phyloP scores from a whole-genome alignment of 192 early-diverging fungal genomes.

The Rhizoclosmatium globosum region DNA sequence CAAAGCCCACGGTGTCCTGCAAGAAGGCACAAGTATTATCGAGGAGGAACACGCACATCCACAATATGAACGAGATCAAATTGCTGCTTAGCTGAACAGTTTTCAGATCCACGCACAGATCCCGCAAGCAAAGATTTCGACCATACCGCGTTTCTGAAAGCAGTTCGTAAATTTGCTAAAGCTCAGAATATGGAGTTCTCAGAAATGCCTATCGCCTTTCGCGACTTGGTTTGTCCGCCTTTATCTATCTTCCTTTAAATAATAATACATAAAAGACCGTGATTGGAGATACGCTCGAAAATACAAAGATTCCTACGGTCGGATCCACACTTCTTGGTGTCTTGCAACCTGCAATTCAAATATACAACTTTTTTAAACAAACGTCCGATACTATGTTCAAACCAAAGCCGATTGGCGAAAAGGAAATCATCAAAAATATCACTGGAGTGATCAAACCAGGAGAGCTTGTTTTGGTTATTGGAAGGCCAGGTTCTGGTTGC shows the following conservation, averaged over 20 bases:
- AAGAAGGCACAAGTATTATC: no score
- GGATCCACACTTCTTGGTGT: not conserved
- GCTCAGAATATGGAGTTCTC: conserved; percentile 21
- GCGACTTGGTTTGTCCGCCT: conserved; percentile 7
- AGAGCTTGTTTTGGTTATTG: conserved; percentile 67
- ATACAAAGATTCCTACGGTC: conserved; percentile 30
- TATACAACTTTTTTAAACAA: not conserved
- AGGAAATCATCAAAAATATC: conserved; percentile 62
- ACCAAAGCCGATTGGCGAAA: not conserved
- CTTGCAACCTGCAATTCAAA: conserved; percentile 3
- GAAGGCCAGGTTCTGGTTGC: conserved; percentile 75
- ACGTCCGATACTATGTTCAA: conserved; percentile 20
- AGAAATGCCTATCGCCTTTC: conserved; percentile 32
- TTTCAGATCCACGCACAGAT: conserved; percentile 16
- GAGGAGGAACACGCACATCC: no score
- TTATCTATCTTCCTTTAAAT: not conserved
- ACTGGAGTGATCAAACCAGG: conserved; percentile 76
- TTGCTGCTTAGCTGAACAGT: no score
- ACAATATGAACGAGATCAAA: no score
- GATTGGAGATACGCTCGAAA: not conserved
- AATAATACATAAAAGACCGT: not conserved
- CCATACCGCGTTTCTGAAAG: not conserved
- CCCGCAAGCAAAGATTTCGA: conserved; percentile 13
- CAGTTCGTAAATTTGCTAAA: not conserved
- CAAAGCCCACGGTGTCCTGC: no score